phyloP scores from a whole-genome alignment of 352 stramenopile genomes.

The Globisporangium heterothallicum region DNA sequence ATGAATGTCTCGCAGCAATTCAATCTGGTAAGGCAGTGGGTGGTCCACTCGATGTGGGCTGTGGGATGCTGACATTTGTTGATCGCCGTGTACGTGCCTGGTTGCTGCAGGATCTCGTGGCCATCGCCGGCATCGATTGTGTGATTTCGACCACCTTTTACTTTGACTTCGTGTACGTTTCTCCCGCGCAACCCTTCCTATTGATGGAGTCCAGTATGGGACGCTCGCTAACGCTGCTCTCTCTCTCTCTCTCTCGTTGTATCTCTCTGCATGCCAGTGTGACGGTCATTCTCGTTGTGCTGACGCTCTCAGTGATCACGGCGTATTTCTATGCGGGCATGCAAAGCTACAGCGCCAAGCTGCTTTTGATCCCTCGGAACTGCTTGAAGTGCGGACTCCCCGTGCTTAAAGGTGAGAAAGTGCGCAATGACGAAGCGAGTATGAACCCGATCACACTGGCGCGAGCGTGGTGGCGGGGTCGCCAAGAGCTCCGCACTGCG shows the following conservation, averaged over 20 bases:
- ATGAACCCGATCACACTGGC: constrained; percentile 43
- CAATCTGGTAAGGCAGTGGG: constrained; percentile 40
- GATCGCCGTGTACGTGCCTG: no score
- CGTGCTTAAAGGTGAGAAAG: constrained; percentile 45
- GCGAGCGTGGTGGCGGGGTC: constrained; percentile 36
- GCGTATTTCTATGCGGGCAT: constrained; percentile 62
- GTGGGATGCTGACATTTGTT: background rate
- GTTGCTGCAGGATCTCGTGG: constrained; percentile 54
- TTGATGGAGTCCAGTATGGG: background rate
- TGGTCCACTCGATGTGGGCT: background rate
- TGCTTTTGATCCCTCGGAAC: constrained; percentile 67
- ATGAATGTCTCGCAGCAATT: constrained; percentile 70
- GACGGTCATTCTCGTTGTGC: constrained; percentile 40
- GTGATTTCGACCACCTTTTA: constrained; percentile 71
- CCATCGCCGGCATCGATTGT: constrained; percentile 68
- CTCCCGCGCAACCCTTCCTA: background rate
- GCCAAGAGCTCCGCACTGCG: background rate
- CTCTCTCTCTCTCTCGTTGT: background rate
- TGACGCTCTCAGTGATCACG: constrained; percentile 45
- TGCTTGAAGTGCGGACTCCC: constrained; percentile 58
- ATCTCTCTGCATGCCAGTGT: constrained; percentile 20
- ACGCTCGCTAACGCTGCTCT: background rate
- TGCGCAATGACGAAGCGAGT: constrained; percentile 49
- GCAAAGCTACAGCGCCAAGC: constrained; percentile 54
- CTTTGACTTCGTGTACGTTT: constrained; percentile 65